Evolutionary conservation across 1,284 basidiomycete species (phyloP), one percentile per base, ranked within the genome.

Genomic region (Veloboletus limbatus): DNA sequence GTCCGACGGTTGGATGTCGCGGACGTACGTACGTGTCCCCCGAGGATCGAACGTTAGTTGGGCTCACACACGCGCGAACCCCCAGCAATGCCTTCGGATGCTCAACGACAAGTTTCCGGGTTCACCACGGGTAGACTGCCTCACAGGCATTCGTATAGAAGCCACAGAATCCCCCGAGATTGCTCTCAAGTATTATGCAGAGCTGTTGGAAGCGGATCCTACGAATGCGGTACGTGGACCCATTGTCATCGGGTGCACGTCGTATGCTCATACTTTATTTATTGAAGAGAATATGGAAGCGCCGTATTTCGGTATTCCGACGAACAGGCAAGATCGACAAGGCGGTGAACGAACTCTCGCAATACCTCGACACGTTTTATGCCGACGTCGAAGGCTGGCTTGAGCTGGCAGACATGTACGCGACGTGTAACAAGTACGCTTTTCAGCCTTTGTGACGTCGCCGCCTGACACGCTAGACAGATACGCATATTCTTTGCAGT

Each of bases 371-470:
- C 62, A 93, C 85, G 0, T 94, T 96, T 68, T 98, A 98, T 66
- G 82, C 84, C 22, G 96, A 99, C 59, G 75, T 91, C 0, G 88
- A 95, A 55, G 94, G 81, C 5, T 99, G 96, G 97, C 75, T 92
- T 10, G 85, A 97, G 60, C 79, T 99, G n/a, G 88, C 93, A 0
- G 88, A 92, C 55, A 78, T 94, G 7, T 97, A 99, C 61, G 76
- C 84, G 2, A 78, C 81, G 13, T 82, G 85, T 55, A 81, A 83
- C 48, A 81, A 91, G 85, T 97, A 59, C 52, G 84, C 70, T 6
- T n/a, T 40, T 34, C 33, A 42, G 49, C 24, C 18, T 26, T 20
- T 28, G 22, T 8, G 27, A 27, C 24, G 9, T 22, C 16, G 36
- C n/a, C n/a, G n/a, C n/a, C n/a, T n/a, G n/a, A n/a, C n/a, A n/a